Evolutionary conservation across 768 basidiomycete species (phyloP), one percentile per base, ranked within the genome.

Genomic region (Amanita brunnescens): DNA sequence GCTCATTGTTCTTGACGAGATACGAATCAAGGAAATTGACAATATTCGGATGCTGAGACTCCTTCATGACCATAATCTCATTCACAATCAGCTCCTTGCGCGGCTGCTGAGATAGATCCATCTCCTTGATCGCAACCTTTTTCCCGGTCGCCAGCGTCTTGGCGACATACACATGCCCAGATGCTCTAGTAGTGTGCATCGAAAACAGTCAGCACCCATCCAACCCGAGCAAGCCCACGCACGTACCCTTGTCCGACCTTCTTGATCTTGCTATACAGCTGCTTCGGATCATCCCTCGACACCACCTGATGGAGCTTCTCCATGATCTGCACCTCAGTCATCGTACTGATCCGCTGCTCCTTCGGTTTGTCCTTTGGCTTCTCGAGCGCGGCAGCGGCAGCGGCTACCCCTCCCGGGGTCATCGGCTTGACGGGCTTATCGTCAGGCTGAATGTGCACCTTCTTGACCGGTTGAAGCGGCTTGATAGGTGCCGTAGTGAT

Each of bases 281-380:
- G 61, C 69, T 89, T 92, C 20, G 95, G 95, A 64, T 98, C 95
- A 18, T 91, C 85, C 38, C 79, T 71, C 38, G 77, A 82, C 42
- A 97, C 94, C 0, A 98, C 93, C 56, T 82, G 81, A 57, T 91
- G 75, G 58, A 99, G 72, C 70, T 95, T 96, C 64, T 94, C 91
- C 94, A 97, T 96, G 59, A 98, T 94, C 72, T 99, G 95, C 44
- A 85, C 87, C 69, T 99, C 95, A 45, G 87, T 88, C 90, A 99
- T 91, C 34, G 92, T 89, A 57, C 90, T 93, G 59, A 97, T 95
- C 55, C 95, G 78, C 67, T 88, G 85, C 63, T 89, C 81, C 65
- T 86, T 87, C 49, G 81, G 77, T 64, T 81, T 85, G 62, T 89
- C 81, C 65, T 86, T 87, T 49, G 82, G 78, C 66, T 80, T 83